Evolutionary conservation across 1,284 basidiomycete species (phyloP).

Genomic region (Agaricales sp.): DNA sequence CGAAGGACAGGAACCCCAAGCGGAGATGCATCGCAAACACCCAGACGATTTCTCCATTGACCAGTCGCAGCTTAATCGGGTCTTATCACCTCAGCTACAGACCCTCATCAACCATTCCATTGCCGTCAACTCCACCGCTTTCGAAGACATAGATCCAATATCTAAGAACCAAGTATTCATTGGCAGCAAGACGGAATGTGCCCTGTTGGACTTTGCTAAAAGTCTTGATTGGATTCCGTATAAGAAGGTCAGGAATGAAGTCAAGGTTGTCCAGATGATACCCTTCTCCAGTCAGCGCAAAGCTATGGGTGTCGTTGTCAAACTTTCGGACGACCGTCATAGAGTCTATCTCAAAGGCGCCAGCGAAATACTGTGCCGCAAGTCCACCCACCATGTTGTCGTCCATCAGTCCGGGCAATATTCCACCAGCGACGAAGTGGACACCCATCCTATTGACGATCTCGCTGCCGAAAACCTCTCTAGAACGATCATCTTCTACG

Average conservation of each 20-base stretch:
- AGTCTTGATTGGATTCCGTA: conserved; percentile 79
- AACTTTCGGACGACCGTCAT: conserved; percentile 43
- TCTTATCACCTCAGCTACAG: conserved; percentile 54
- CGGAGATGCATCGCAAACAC: conserved; percentile 29
- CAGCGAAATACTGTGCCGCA: conserved; percentile 81
- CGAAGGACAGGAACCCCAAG: conserved; percentile 22
- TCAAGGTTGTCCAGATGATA: conserved; percentile 78
- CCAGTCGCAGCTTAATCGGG: conserved; percentile 53
- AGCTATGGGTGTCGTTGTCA: conserved; percentile 90
- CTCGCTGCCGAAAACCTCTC: conserved; percentile 71
- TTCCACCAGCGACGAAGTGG: conserved; percentile 27
- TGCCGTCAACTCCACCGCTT: conserved; percentile 92
- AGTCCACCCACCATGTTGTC: conserved; percentile 65
- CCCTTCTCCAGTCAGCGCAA: conserved; percentile 95
- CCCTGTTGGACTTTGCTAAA: conserved; percentile 85
- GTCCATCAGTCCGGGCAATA: conserved; percentile 33
- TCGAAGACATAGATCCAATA: conserved; percentile 72
- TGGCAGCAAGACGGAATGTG: conserved; percentile 96
- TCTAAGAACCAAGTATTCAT: conserved; percentile 66
- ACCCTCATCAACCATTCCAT: conserved; percentile 80
- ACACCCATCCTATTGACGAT: conserved; percentile 52
- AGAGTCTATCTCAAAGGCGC: conserved; percentile 90
- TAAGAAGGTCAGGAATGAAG: conserved; percentile 54
- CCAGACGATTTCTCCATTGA: conserved; percentile 80
- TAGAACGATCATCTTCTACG: conserved; percentile 93